Conservation (phyloP, 1,284 basidiomycete genomes). For the Ustilago tritici region DNA sequence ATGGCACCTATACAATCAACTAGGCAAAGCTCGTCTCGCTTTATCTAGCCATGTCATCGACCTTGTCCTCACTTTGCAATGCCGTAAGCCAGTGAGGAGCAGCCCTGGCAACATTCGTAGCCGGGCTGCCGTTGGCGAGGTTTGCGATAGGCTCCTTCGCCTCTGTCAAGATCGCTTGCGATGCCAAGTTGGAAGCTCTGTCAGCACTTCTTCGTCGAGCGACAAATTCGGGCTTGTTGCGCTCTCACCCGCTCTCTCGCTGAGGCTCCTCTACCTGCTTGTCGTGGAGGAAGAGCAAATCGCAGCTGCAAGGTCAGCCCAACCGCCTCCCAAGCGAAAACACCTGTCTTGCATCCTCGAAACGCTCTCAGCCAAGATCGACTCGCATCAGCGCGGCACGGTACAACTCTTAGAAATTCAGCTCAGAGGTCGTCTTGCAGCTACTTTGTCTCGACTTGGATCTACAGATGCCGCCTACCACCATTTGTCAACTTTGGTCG, state of each 20-base stretch:
- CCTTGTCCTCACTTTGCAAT: constrained; percentile 33
- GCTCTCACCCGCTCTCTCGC: constrained; percentile 21
- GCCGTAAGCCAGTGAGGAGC: constrained; percentile 31
- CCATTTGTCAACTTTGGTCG: constrained; percentile 13
- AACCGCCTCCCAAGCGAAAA: constrained; percentile 6
- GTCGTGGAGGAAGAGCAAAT: constrained; percentile 42
- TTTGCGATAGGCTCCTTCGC: constrained; percentile 31
- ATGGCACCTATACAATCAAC: constrained; percentile 36
- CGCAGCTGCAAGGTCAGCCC: constrained; percentile 15
- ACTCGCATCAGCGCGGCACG: not conserved
- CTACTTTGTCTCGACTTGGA: constrained; percentile 24
- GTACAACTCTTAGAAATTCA: constrained; percentile 11
- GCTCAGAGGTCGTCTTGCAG: constrained; percentile 36
- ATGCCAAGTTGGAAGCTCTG: constrained; percentile 17
- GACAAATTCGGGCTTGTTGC: constrained; percentile 2
- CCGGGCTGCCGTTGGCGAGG: constrained; percentile 19
- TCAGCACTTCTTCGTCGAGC: not conserved
- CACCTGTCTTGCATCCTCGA: constrained; percentile 8
- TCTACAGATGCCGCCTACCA: constrained; percentile 22
- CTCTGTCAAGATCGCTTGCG: constrained; percentile 26
- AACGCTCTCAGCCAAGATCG: constrained; percentile 12
- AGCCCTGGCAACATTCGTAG: constrained; percentile 16
- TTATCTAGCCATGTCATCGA: constrained; percentile 24
- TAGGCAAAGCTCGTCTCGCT: constrained; percentile 18
- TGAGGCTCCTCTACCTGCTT: constrained; percentile 40